Evolutionary conservation across 441 rosid genomes (phyloP).

Genomic region (Macaranga tanarius): DNA sequence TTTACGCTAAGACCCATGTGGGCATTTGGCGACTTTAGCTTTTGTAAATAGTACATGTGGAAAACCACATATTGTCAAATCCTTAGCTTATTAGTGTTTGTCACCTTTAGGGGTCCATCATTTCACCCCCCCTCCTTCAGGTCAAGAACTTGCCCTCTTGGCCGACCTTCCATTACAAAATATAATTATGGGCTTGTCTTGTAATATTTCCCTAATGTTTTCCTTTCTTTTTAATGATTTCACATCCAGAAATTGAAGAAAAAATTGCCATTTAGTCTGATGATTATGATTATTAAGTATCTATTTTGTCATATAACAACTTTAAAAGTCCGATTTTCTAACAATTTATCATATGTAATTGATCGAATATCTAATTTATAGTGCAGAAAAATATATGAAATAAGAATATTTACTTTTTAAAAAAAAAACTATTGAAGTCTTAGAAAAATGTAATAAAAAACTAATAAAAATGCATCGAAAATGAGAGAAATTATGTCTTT

Average conservation of each 20-base stretch:
- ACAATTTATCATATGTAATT: too few relatives aligned
- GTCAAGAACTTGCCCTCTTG: neutral
- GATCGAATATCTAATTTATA: too few relatives aligned
- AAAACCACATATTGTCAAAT: slow-evolving; percentile 12
- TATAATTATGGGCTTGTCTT: neutral
- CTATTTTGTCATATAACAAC: too few relatives aligned
- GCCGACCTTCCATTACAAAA: slow-evolving; percentile 6
- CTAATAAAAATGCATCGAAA: neutral
- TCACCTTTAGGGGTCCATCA: neutral
- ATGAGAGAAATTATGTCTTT: neutral
- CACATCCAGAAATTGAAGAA: neutral
- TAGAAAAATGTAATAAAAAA: neutral
- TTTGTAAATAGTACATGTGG: neutral
- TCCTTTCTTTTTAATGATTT: neutral
- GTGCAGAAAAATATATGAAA: too few relatives aligned
- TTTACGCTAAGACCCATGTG: slow-evolving; percentile 11
- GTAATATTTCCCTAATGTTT: neutral
- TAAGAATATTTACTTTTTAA: too few relatives aligned
- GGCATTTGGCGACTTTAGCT: neutral
- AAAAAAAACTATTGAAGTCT: neutral
- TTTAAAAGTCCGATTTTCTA: too few relatives aligned
- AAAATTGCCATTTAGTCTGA: neutral
- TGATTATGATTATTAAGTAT: too few relatives aligned
- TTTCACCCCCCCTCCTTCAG: neutral
- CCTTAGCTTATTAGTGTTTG: neutral